Evolutionary conservation across 2,329 filamentous ascomycete genomes (phyloP), one percentile per base, ranked within the genome.

Genomic region (Penicillium glabrum): DNA sequence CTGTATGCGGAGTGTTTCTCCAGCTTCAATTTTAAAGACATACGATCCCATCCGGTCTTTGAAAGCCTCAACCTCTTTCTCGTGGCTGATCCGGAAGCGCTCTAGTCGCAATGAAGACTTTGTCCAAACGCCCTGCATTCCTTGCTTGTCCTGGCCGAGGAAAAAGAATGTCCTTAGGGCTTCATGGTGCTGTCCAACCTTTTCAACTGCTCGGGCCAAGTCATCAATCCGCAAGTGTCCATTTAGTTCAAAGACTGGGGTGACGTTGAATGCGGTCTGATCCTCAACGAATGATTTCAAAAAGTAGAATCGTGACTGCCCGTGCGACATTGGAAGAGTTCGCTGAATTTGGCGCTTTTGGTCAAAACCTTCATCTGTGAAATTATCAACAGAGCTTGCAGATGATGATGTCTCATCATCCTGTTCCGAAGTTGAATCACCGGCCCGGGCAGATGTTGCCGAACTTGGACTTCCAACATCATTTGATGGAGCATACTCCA

Each of bases 231-330:
- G 51, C 0, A 82, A 37, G 2, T 46, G 51, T 0, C 79, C 79
- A 0, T 43, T 63, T 3, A 81, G 43, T 2, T 67, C 57, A 52
- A 70, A 66, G 0, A 49, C 63, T 1, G 70, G 60, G 1, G 75
- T 71, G 29, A 75, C 67, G 59, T 82, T 82, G 57, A 72, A 76
- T 2, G 74, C 72, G 0, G 72, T 75, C 8, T 67, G 66, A 46
- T 80, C 52, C 44, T 63, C 72, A 8, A 76, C 57, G 2, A 65
- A 49, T 1, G 57, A 56, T 5, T 43, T 58, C n/a, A 68, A 45
- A 37, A 69, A 68, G 76, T 76, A 81, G 58, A 80, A 77, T 0
- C 76, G 66, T 0, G 72, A 67, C 59, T 81, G 78, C 8, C 65
- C 72, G n/a, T 69, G 69, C 3, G 78, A 79, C 57, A 80, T 73